Conservation (phyloP, 2,329 filamentous ascomycete genomes). For the Alternaria postmessia region DNA sequence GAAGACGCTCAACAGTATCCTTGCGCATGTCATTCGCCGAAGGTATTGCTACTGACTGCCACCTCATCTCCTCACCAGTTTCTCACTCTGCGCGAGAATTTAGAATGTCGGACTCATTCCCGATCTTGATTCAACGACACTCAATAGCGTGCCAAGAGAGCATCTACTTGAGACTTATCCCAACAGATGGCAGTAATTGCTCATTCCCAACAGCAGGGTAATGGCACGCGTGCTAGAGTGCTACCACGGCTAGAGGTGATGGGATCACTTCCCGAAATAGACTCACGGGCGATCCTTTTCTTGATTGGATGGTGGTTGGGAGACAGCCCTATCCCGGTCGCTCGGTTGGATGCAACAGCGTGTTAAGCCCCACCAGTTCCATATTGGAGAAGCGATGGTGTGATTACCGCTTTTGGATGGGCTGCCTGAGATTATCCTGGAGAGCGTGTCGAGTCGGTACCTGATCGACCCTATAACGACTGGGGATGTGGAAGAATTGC, state of each 20-base stretch:
- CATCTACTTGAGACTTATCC: conserved; percentile 14
- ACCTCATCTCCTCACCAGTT: background rate
- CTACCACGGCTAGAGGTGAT: conserved; percentile 13
- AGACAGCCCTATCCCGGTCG: conserved; percentile 33
- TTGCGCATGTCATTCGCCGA: background rate
- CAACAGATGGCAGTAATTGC: conserved; percentile 12
- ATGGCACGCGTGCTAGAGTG: conserved; percentile 11
- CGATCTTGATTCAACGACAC: background rate
- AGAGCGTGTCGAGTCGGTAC: conserved; percentile 14
- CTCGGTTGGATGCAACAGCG: conserved; percentile 39
- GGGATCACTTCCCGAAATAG: conserved; percentile 24
- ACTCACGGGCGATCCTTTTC: conserved; percentile 27
- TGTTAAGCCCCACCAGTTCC: conserved; percentile 33
- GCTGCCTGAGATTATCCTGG: conserved; percentile 28
- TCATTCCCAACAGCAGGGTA: conserved; percentile 15
- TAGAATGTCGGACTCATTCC: background rate
- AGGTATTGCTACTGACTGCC: background rate
- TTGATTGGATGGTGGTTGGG: conserved; percentile 24
- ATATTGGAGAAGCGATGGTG: conserved; percentile 23
- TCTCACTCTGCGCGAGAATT: conserved; percentile 1
- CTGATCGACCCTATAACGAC: conserved; percentile 20
- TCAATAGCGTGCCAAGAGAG: conserved; percentile 14
- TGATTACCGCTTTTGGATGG: conserved; percentile 23
- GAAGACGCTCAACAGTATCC: background rate
- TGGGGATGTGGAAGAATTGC: conserved; percentile 17